A percentile compares a stretch with the other conserved stretches of the same genome.
These are phyloP conservation scores for Aspergillus aculeatinus DNA, from an alignment of 2,329 filamentous ascomycete genomes.

Conservation along the genomic window DNA sequence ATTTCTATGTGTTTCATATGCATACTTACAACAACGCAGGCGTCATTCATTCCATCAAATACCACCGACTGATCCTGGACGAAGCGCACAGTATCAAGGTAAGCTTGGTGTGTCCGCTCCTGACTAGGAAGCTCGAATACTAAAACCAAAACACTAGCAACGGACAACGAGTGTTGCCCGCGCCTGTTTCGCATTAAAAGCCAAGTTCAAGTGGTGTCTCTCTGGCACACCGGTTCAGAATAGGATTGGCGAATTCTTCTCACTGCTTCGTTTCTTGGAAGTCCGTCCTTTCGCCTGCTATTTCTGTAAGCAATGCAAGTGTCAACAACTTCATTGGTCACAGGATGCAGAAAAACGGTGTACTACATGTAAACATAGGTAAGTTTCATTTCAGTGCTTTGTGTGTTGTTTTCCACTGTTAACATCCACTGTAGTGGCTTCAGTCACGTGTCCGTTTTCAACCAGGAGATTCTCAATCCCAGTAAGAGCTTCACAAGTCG, in stretches of 20 bases:
- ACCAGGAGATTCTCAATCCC: conserved; percentile 90
- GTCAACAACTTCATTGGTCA: conserved; percentile 79
- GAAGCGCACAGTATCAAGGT: conserved; percentile 93
- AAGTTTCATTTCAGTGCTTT: conserved; percentile 19
- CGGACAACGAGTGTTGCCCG: conserved; percentile 89
- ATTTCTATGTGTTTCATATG: background rate
- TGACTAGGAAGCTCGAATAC: background rate
- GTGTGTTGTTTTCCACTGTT: conserved; percentile 2
- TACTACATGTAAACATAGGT: conserved; percentile 63
- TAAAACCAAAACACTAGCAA: conserved; percentile 28
- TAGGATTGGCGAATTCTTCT: conserved; percentile 96
- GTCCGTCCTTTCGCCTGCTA: conserved; percentile 88
- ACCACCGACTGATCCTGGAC: conserved; percentile 89
- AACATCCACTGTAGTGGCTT: conserved; percentile 48
- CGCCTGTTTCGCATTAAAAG: conserved; percentile 88
- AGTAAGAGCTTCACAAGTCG: conserved; percentile 31
- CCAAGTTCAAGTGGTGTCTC: conserved; percentile 90
- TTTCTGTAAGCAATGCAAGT: conserved; percentile 84
- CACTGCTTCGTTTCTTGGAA: conserved; percentile 85
- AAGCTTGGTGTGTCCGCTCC: conserved; percentile 14
- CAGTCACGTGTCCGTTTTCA: conserved; percentile 78
- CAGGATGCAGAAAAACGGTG: conserved; percentile 72
- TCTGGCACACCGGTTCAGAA: conserved; percentile 96
- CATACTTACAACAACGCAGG: conserved; percentile 43
- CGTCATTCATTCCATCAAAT: conserved; percentile 78